phyloP scores from a whole-genome alignment of 2,329 filamentous ascomycete genomes.

The Coniella vitis region DNA sequence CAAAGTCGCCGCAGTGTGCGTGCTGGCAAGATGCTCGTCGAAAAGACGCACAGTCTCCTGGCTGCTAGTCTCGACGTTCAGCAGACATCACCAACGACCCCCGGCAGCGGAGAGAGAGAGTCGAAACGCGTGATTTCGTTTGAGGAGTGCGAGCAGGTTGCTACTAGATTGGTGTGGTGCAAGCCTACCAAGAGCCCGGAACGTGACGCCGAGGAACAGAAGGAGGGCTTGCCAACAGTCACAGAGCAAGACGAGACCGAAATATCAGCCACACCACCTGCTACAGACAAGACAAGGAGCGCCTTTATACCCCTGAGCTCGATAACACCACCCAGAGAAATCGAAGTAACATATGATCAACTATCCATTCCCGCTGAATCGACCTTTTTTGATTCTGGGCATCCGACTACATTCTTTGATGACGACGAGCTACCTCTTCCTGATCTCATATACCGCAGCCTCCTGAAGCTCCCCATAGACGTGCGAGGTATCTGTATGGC shows the following conservation, averaged over 20 bases:
- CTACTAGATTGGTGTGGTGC: conserved; percentile 75
- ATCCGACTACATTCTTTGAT: conserved; percentile 57
- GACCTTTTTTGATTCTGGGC: conserved; percentile 59
- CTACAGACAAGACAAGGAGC: conserved; percentile 21
- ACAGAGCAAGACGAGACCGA: conserved; percentile 51
- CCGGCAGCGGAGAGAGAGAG: conserved; percentile 22
- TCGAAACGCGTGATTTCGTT: conserved; percentile 49
- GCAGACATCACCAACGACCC: conserved; percentile 16
- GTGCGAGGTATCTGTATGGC: conserved; percentile 81
- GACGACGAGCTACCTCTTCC: conserved; percentile 81
- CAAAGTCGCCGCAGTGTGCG: conserved; percentile 62
- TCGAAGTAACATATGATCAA: conserved; percentile 61
- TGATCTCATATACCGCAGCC: conserved; percentile 65
- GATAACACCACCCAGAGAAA: conserved; percentile 41
- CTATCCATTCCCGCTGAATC: conserved; percentile 70
- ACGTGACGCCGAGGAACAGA: neutral
- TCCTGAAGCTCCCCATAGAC: conserved; percentile 73
- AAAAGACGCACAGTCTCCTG: conserved; percentile 61
- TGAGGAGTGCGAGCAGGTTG: conserved; percentile 74
- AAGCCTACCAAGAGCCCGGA: conserved; percentile 27
- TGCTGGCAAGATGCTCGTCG: conserved; percentile 64
- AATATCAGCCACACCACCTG: conserved; percentile 15
- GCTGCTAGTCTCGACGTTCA: conserved; percentile 32
- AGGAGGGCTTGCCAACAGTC: conserved; percentile 42
- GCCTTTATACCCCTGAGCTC: conserved; percentile 41